A percentile compares a stretch with the other conserved stretches of the same genome.
These are phyloP conservation scores for Ascoidea rubescens DNA, from an alignment of 805 yeast species.

Conservation along the genomic window DNA sequence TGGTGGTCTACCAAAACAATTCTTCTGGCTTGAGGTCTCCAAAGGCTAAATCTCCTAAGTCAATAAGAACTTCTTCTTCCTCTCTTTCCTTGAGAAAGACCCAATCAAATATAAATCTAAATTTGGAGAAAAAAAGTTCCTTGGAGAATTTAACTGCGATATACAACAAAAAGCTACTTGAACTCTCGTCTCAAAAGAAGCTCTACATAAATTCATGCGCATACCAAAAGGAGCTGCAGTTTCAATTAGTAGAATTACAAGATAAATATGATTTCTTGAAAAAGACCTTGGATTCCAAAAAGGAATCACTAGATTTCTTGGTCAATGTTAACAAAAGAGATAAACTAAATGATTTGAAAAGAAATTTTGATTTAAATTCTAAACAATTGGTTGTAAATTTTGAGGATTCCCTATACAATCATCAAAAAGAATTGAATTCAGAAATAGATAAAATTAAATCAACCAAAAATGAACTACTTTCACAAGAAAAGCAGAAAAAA, in stretches of 20 bases:
- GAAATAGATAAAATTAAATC: not conserved
- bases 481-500: not conserved
- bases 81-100: not conserved
- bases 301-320: too few relatives aligned
- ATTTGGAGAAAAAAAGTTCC: too few relatives aligned
- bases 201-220: not conserved
- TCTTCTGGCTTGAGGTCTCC: not conserved
- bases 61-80: not conserved
- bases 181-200: not conserved
- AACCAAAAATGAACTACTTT: too few relatives aligned
- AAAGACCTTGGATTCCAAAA: too few relatives aligned
- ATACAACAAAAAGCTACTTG: not conserved
- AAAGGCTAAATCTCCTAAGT: not conserved
- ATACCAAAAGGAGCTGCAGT: too few relatives aligned
- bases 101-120: not conserved
- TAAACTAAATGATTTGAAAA: not conserved
- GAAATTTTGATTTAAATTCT: not conserved
- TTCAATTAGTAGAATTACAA: too few relatives aligned
- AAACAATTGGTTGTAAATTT: not conserved
- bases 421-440: not conserved
- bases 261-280: not conserved
- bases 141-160: not conserved
- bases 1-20: not conserved
- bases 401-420: too few relatives aligned
- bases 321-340: too few relatives aligned